Percentiles rank a stretch among this genome's conserved stretches.
These are phyloP conservation scores for Apophysomyces sp. DNA, from an alignment of 371 early-diverging fungal genomes.

Conservation along the genomic window DNA sequence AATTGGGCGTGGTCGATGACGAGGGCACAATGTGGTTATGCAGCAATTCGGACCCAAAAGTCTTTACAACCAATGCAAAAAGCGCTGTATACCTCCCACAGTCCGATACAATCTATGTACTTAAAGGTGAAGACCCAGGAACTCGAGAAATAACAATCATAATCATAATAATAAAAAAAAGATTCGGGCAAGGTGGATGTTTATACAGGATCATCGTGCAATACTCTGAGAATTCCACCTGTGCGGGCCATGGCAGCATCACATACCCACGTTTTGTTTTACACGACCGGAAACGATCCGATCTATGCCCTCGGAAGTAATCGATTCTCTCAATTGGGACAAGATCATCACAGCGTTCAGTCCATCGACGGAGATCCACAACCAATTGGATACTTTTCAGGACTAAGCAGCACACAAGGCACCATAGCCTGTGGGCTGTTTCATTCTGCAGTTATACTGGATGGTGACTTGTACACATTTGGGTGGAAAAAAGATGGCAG, in stretches of 20 bases:
- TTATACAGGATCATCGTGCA: background rate
- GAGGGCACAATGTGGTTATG: slow-evolving; percentile 3
- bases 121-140: slow-evolving; percentile 19
- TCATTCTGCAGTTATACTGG: slow-evolving; percentile 36
- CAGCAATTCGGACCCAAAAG: background rate
- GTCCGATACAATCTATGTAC: slow-evolving; percentile 5
- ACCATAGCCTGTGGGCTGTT: slow-evolving; percentile 29
- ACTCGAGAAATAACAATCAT: background rate
- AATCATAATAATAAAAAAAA: background rate
- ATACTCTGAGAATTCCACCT: background rate
- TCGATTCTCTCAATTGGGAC: slow-evolving; percentile 37
- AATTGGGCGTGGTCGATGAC: slow-evolving; percentile 17
- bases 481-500: slow-evolving; percentile 37
- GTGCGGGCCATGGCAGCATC: slow-evolving; percentile 20
- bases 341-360: slow-evolving; percentile 15
- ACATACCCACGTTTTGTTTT: slow-evolving; percentile 27
- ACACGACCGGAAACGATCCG: slow-evolving; percentile 11
- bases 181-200: background rate
- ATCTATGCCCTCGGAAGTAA: slow-evolving; percentile 41
- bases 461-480: slow-evolving; percentile 42
- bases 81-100: slow-evolving; percentile 11
- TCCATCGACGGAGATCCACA: background rate
- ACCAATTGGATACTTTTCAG: slow-evolving; percentile 33
- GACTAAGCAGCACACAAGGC: slow-evolving; percentile 6
- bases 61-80: background rate